Evolutionary conservation across 345 rosid species (phyloP), one percentile per base, ranked within the genome.

Genomic region (Cardamine occulta): DNA sequence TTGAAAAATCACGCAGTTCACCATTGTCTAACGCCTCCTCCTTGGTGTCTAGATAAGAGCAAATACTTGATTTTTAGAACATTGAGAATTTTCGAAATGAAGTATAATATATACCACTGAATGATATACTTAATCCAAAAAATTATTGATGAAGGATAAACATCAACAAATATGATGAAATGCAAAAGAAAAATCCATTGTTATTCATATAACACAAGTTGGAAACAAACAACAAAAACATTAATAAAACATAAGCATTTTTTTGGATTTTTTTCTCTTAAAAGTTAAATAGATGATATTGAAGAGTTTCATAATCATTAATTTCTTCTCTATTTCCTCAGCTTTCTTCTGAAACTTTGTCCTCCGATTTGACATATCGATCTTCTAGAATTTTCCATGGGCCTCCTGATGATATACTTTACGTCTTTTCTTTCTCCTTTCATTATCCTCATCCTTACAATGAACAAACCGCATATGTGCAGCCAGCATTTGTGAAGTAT

Each of bases 401-500:
- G 29, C 4, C 7, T 65, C 71, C 6, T 15, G 37, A 23, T 34
- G 47, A 48, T n/a, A 3, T 45, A 21, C 13, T 24, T 32, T 0
- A 11, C 40, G 51, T 11, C 40, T 40, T 26, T 35, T 49, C 14
- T 51, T 49, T 4, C 5, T 72, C 42, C 3, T 28, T n/a, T 31
- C 21, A 11, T 15, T 45, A 9, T 17, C 21, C 26, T 48, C 67
- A 21, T 60, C 37, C 19, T 26, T 34, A 48, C 34, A 23, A 59
- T 45, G 66, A 59, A 59, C 40, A 1, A 45, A 15, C 23, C 17
- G n/a, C 18, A n/a, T n/a, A 60, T 28, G 75, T 10, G 49, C 47
- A 21, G 14, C 68, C 17, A 40, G 1, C 7, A 42, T 60, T 5
- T 63, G 75, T 21, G 67, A 10, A 32, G 66, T 71, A 28, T 45